phyloP scores from a whole-genome alignment of 2,329 filamentous ascomycete species.

The Penicillium sp. region DNA sequence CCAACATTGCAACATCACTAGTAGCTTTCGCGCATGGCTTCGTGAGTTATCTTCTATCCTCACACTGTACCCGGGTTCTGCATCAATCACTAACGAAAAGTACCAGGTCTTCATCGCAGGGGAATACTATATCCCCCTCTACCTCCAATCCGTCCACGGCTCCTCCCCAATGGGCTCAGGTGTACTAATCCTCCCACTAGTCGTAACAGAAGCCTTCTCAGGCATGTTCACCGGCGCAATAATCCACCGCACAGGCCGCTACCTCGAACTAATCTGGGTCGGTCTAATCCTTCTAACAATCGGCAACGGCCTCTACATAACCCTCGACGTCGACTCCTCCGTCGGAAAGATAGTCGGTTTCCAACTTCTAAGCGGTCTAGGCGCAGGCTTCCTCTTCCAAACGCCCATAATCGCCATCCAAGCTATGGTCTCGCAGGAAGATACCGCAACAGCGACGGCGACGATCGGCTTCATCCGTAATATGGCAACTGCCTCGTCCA shows the following conservation, averaged over 20 bases:
- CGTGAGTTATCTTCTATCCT: conserved; percentile 27
- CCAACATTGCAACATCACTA: conserved; percentile 56
- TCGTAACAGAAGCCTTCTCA: conserved; percentile 44
- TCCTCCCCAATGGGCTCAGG: conserved; percentile 59
- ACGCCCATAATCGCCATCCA: conserved; percentile 57
- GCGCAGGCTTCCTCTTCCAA: conserved; percentile 52
- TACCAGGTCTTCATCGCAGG: conserved; percentile 60
- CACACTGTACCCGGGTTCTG: not conserved
- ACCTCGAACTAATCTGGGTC: conserved; percentile 46
- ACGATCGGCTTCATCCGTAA: conserved; percentile 59
- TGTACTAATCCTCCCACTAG: conserved; percentile 59
- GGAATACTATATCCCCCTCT: conserved; percentile 70
- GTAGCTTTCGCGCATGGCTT: conserved; percentile 50
- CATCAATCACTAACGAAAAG: not conserved
- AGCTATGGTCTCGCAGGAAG: conserved; percentile 48
- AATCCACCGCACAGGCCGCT: conserved; percentile 51
- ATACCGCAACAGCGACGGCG: conserved; percentile 51
- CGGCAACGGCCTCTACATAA: conserved; percentile 49
- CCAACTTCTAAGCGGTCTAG: conserved; percentile 51
- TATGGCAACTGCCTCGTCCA: conserved; percentile 62
- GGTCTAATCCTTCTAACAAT: conserved; percentile 44
- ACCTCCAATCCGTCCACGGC: conserved; percentile 65
- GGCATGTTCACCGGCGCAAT: conserved; percentile 48
- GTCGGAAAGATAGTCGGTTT: conserved; percentile 46
- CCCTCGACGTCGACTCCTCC: conserved; percentile 36